These are phyloP conservation scores for Ganoderma resinaceum DNA, from an alignment of 1,284 basidiomycete genomes.

Conservation along the genomic window DNA sequence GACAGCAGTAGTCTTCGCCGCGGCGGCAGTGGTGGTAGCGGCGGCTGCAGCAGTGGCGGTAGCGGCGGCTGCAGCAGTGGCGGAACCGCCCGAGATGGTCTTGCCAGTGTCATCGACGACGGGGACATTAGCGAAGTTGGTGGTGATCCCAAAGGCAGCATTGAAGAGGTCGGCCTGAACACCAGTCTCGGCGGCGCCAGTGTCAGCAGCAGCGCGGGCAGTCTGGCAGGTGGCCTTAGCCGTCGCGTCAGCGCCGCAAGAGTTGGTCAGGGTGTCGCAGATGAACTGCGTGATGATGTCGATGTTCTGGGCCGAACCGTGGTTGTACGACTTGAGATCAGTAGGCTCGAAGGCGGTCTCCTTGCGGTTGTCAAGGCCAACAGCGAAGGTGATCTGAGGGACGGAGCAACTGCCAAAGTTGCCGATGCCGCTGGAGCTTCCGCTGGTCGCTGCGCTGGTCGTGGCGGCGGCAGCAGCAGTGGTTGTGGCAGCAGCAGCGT, in stretches of 20 bases:
- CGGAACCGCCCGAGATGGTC: conserved; percentile 36
- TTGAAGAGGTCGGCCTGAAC: conserved; percentile 50
- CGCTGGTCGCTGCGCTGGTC: conserved; percentile 33
- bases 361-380: conserved; percentile 56
- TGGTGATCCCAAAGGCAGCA: conserved; percentile 56
- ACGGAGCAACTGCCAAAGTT: conserved; percentile 56
- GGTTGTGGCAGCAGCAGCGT: conserved; percentile 34
- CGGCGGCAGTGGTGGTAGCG: conserved; percentile 36
- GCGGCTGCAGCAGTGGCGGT: conserved; percentile 31
- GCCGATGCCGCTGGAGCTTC: conserved; percentile 35
- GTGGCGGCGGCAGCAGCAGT: conserved; percentile 21
- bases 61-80: neutral
- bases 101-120: conserved; percentile 7
- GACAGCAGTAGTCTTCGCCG: conserved; percentile 21
- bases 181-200: conserved; percentile 49
- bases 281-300: conserved; percentile 60
- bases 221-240: conserved; percentile 61
- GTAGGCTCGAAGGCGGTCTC: conserved; percentile 62
- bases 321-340: conserved; percentile 53
- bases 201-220: conserved; percentile 56
- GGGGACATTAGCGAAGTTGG: conserved; percentile 50
- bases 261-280: conserved; percentile 56
- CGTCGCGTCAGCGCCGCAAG: conserved; percentile 53
- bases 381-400: conserved; percentile 59
- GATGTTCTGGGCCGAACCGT: conserved; percentile 57